Evolutionary conservation across 2,329 filamentous ascomycete species (phyloP), one percentile per base, ranked within the genome.

Genomic region (Berkeleyomyces rouxiae): DNA sequence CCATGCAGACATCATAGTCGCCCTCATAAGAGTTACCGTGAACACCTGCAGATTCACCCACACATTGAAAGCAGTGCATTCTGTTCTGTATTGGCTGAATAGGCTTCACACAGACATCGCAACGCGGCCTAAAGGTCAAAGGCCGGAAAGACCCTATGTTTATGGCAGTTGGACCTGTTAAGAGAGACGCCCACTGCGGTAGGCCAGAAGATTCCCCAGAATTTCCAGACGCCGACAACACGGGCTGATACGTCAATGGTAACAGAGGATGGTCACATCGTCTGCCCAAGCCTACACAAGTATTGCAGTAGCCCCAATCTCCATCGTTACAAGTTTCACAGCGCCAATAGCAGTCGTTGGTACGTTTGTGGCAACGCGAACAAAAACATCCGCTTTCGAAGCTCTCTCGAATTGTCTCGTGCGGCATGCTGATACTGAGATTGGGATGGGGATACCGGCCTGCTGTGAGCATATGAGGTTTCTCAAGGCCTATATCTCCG

Each of bases 221-320:
- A 16, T 16, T 49, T 2, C 66, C 64, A 23, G 60, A 61, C 66
- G 67, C 67, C 4, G 70, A 67, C 7, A 72, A 68, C 1, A 71
- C 68, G 37, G 75, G 71, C 53, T 81, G 77, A 67, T 90, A 86
- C 0, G 84, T 82, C 53, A 95, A 76, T 0, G 91, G 89, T 0
- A 95, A 76, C 0, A 97, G 77, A 5, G 87, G 79, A 70, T 97
- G 92, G 0, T 85, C 87, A 73, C 92, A 97, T 65, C 84, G 87
- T 65, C 80, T 79, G 13, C 89, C 90, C 71, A 86, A 84, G 64
- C 92, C 91, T 39, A 96, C 89, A 67, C 92, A 97, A 65, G 79
- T 76, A 68, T 91, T 90, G 74, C 92, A 97, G 71, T 89, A 96
- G 0, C 92, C 92, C 91, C 91, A 97, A 70, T 95, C 91, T 4